Evolutionary conservation across 1,284 basidiomycete species (phyloP), one percentile per base, ranked within the genome.

Genomic region (Trichosporon ovoides): DNA sequence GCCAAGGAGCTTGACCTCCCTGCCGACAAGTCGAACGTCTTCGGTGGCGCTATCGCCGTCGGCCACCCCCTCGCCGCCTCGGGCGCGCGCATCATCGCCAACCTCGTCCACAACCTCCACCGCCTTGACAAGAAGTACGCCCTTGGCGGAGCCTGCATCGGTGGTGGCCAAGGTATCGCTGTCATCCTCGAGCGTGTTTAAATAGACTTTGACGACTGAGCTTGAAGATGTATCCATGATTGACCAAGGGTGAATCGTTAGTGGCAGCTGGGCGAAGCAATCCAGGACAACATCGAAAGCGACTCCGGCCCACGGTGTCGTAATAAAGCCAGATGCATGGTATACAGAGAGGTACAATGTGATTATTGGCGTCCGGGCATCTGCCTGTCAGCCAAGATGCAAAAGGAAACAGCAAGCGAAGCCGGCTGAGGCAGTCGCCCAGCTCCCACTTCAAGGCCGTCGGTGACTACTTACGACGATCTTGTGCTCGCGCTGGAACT

Each of bases 401-500:
- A 13, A 10, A 24, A 10, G 22, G 16, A 7, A 6, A 13, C 35
- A 20, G 20, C 31, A 37, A 43, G 33, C 38, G 10, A 3, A 19
- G 31, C 11, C 18, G 33, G 10, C 16, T 7, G 22, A 35, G 31
- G 12, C 19, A 18, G 12, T 18, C 4, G 37, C 16, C 28, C 28
- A 9, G 28, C 28, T 4, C 4, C 28, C 28, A 4, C 9, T 31
- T 4, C 28, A 5, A 9, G 5, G 28, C 28, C 5, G 28, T 31
- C 16, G 3, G 7, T 16, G 9, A 2, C 10, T 5, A 66, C 71
- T 65, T 49, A 76, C 75, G 55, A 87, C 84, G 61, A 93, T 89
- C 66, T 86, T 86, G 75, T 90, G 86, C 63, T 93, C 89, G 65
- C 81, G 81, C 75, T 90, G 89, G 80, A 94, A 91, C 19, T 78